A percentile compares a stretch with the other conserved stretches of the same genome.
Evolutionary conservation across 2,329 filamentous ascomycete species (phyloP).

Genomic region (Hypoxylon sp.): DNA sequence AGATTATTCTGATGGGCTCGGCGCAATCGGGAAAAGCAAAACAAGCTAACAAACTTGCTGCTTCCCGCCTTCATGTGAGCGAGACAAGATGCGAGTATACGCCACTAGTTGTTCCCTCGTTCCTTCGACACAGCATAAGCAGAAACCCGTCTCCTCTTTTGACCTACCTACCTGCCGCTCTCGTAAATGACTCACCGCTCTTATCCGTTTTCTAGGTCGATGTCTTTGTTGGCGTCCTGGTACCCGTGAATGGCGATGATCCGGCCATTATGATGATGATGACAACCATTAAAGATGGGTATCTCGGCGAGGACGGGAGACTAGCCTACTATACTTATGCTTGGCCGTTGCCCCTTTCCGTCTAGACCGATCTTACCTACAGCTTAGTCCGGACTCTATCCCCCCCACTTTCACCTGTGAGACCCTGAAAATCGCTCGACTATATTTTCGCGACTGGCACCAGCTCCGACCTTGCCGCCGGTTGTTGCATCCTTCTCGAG

Average conservation of each 20-base stretch:
- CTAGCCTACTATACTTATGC: neutral
- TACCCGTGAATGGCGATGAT: constrained; percentile 15
- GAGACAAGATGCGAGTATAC: constrained; percentile 15
- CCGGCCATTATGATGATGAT: constrained; percentile 22
- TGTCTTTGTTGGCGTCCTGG: constrained; percentile 17
- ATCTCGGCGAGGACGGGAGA: constrained; percentile 2
- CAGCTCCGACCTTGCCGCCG: neutral
- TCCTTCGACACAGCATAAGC: constrained; percentile 16
- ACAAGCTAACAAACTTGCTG: neutral
- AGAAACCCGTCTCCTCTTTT: neutral
- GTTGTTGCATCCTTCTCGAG: neutral
- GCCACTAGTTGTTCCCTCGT: constrained; percentile 5
- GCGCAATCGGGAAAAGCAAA: neutral
- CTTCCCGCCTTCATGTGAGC: constrained; percentile 22
- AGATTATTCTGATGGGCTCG: constrained; percentile 13
- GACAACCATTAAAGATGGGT: constrained; percentile 13
- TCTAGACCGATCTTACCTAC: constrained; percentile 30
- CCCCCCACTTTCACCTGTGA: constrained; percentile 24
- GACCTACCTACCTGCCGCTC: constrained; percentile 1
- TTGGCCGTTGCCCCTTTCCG: constrained; percentile 14
- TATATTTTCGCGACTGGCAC: constrained; percentile 13
- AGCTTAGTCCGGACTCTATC: neutral
- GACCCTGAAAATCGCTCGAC: constrained; percentile 43
- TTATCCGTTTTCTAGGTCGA: neutral
- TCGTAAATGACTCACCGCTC: constrained; percentile 23